Conservation (phyloP, 768 basidiomycete genomes). For the Auriscalpium microsporum region DNA sequence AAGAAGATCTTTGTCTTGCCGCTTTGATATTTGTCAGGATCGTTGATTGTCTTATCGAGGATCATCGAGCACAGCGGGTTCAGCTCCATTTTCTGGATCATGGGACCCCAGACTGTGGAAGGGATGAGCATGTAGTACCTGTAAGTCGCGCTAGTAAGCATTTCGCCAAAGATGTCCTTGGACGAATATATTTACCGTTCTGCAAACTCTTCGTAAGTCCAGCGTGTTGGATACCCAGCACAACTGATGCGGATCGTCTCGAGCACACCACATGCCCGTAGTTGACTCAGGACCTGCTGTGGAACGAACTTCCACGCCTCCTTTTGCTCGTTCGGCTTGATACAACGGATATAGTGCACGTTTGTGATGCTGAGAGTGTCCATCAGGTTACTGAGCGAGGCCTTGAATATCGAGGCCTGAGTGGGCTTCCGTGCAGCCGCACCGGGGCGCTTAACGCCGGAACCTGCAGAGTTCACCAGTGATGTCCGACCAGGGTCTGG, state of each 20-base stretch:
- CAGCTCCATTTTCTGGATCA: slow-evolving; percentile 77
- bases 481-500: slow-evolving; percentile 80
- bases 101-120: slow-evolving; percentile 77
- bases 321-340: slow-evolving; percentile 97
- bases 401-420: slow-evolving; percentile 97
- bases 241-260: slow-evolving; percentile 99
- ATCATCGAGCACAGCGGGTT: slow-evolving; percentile 76
- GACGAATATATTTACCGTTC: slow-evolving; percentile 59
- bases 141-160: slow-evolving; percentile 12
- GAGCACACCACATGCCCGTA: slow-evolving; percentile 96
- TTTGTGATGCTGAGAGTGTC: slow-evolving; percentile 96
- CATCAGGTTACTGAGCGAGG: slow-evolving; percentile 89
- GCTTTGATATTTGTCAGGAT: slow-evolving; percentile 93
- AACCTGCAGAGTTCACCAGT: slow-evolving; percentile 45
- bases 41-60: slow-evolving; percentile 78
- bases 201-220: slow-evolving; percentile 98
- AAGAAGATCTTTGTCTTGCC: slow-evolving; percentile 99
- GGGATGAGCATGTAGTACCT: slow-evolving; percentile 97
- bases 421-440: slow-evolving; percentile 84
- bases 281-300: slow-evolving; percentile 89
- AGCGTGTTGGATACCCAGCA: slow-evolving; percentile 95
- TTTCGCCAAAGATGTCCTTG: background rate
- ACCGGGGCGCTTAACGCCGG: slow-evolving; percentile 52
- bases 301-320: slow-evolving; percentile 95
- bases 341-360: slow-evolving; percentile 98